Evolutionary conservation across 345 rosid genomes (phyloP).

Genomic region (Camelina laxa): DNA sequence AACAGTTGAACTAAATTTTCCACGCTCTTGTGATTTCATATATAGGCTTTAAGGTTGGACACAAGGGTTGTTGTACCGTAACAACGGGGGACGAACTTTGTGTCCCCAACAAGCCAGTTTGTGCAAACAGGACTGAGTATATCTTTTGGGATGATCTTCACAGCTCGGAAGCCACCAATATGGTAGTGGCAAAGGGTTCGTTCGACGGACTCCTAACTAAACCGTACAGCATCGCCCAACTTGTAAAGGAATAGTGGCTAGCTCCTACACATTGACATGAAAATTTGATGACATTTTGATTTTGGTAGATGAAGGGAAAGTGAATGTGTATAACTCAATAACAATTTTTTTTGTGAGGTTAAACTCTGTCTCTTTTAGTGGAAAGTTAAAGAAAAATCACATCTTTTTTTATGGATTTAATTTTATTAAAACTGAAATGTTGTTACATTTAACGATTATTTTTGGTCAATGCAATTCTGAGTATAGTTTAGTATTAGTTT

Average conservation of each 20-base stretch:
- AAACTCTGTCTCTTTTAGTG: background rate
- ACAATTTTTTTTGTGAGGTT: background rate
- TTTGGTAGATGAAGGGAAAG: background rate
- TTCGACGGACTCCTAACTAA: conserved; percentile 21
- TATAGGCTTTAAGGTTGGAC: conserved; percentile 39
- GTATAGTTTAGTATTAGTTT: no score
- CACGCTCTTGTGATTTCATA: background rate
- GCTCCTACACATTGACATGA: background rate
- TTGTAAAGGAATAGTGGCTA: conserved; percentile 27
- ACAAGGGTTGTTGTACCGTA: conserved; percentile 40
- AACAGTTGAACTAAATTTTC: background rate
- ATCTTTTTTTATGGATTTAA: background rate
- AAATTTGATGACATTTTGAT: background rate
- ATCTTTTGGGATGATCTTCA: conserved; percentile 57
- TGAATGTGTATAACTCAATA: background rate
- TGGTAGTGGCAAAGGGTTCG: conserved; percentile 35
- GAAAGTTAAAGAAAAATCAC: background rate
- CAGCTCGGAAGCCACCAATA: conserved; percentile 50
- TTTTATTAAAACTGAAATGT: background rate
- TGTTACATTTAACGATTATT: no score
- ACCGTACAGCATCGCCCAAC: conserved; percentile 34
- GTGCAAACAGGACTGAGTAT: conserved; percentile 43
- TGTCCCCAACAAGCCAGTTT: conserved; percentile 36
- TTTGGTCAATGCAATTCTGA: background rate
- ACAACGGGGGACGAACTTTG: conserved; percentile 41